Conservation (phyloP, 2,329 filamentous ascomycete species). For the Onygenales sp. region DNA sequence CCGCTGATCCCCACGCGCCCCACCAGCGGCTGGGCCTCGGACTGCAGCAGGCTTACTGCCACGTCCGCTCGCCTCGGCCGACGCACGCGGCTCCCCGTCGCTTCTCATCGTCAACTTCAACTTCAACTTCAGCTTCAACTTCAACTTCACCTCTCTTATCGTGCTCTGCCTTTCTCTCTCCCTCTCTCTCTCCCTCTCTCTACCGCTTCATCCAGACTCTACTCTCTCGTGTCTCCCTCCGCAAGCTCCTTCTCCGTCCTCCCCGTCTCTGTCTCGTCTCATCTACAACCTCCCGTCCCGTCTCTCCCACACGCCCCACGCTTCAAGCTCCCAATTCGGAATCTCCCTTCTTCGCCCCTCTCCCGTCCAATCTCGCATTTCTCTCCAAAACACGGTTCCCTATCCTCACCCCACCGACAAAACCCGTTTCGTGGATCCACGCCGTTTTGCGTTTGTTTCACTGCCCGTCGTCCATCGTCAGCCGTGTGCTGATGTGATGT, state of each 20-base stretch:
- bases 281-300: not conserved
- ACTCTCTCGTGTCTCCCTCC: not conserved
- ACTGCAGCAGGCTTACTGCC: not conserved
- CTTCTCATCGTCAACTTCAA: constrained; percentile 6
- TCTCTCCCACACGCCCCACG: too few species aligned
- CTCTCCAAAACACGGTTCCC: not conserved
- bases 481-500: too few species aligned
- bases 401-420: not conserved
- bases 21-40: not conserved
- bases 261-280: not conserved
- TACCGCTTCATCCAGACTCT: not conserved
- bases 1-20: too few species aligned
- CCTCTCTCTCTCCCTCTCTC: constrained; percentile 9
- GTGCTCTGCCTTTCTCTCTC: not conserved
- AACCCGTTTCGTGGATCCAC: not conserved
- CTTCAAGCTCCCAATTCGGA: too few species aligned
- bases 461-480: not conserved
- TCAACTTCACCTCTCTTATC: constrained; percentile 5
- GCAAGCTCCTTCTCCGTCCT: constrained; percentile 8
- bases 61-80: constrained; percentile 5
- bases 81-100: constrained; percentile 4
- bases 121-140: constrained; percentile 4
- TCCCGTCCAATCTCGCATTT: too few species aligned
- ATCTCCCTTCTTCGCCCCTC: not conserved
- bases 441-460: not conserved